phyloP scores from a whole-genome alignment of 169 alveolate genomes.

The Besnoitia besnoiti region DNA sequence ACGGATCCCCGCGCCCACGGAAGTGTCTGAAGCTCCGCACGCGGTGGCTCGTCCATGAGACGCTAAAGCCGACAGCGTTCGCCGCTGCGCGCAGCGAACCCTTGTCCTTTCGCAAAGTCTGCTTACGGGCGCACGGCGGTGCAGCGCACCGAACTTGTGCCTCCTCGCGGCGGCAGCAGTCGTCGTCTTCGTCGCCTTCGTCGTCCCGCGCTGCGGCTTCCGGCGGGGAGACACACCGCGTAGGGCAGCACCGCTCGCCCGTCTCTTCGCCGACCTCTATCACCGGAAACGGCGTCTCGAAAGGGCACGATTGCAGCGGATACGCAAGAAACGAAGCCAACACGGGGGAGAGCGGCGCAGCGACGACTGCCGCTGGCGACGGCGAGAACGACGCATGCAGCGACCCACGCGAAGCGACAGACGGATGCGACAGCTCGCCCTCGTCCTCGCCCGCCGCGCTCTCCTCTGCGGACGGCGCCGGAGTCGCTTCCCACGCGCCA shows the following conservation, averaged over 20 bases:
- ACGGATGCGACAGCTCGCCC: too few relatives aligned
- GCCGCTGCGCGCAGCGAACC: too few relatives aligned
- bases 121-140: not conserved
- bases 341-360: not conserved
- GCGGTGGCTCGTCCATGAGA: too few relatives aligned
- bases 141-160: not conserved
- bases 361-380: not conserved
- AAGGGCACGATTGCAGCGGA: not conserved
- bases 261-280: too few relatives aligned
- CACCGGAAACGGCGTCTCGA: not conserved
- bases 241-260: not conserved
- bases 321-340: not conserved
- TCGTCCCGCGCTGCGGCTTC: too few relatives aligned
- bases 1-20: too few relatives aligned
- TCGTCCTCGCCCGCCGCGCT: too few relatives aligned
- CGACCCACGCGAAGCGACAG: not conserved
- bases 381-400: not conserved
- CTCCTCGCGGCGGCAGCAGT: not conserved
- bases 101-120: too few relatives aligned
- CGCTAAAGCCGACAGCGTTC: too few relatives aligned
- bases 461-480: too few relatives aligned
- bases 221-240: too few relatives aligned
- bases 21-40: too few relatives aligned
- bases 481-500: not conserved
- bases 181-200: not conserved